Base-by-base conservation (phyloP, 495 filamentous ascomycete genomes). In the Hypoxylon crocopeplum region DNA sequence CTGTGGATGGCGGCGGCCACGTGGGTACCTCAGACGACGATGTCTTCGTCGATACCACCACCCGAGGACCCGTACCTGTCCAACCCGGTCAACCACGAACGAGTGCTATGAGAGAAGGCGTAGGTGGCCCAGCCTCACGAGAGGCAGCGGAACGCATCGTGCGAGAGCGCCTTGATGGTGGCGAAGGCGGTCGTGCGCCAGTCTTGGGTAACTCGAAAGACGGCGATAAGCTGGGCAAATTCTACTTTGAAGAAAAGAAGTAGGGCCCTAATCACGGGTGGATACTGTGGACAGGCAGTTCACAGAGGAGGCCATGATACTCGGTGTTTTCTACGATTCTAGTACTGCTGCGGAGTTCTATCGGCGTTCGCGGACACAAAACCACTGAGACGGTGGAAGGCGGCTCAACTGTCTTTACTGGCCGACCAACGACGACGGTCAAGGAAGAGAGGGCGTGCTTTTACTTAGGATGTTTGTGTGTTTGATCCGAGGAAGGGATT, bases 91-190 rank as follows among this genome's bases (percentile, higher is more conserved):
- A 68, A 33, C 61, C 54, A 16, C 66, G 62, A 22, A 68, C 62
- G 5, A 75, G 67, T 46, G 74, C 69, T 7, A 66, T 76, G 10
- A 36, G 71, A 16, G 74, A 75, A 65, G 50, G 61, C 30, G 62
- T 62, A 40, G 66, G 57, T 38, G 66, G 69, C 0, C 58, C 74
- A 0, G 67, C 67, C 0, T 48, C 70, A 0, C 72, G 72, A 11
- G 77, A 79, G 41, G 70, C 76, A 5, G 80, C 83, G 0, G 82
- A 86, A 72, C 70, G 80, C 24, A 82, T 84, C 45, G 56, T 86
- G 19, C 71, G 78, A 5, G 81, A 85, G 55, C 69, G 77, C 20
- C 66, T 79, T 27, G 79, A 77, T 45, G 67, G 72, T 7, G 76
- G 75, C 27, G 76, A 77, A 47, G 68, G 59, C 1, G 65, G 49